phyloP scores from a whole-genome alignment of 345 rosid species.

The Camelina neglecta region DNA sequence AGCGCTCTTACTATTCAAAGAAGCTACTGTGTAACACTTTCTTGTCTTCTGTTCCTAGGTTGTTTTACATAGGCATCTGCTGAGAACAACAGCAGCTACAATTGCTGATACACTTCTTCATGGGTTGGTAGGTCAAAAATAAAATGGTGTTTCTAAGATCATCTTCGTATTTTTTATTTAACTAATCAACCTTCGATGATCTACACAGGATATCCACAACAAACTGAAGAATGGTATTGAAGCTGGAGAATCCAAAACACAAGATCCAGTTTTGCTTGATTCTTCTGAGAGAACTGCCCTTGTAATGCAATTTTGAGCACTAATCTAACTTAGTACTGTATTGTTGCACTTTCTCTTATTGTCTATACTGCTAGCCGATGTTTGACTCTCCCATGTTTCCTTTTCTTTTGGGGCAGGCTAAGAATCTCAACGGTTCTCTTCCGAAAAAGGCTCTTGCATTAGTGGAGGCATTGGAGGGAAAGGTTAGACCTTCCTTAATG shows the following conservation, averaged over 20 bases:
- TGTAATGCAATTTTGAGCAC: constrained; percentile 53
- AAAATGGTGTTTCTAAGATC: constrained; percentile 16
- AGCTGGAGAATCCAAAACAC: constrained; percentile 63
- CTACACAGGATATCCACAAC: constrained; percentile 67
- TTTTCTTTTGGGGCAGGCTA: constrained; percentile 63
- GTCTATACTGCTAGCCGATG: constrained; percentile 4
- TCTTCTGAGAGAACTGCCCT: constrained; percentile 69
- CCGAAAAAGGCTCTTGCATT: constrained; percentile 75
- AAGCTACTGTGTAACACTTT: constrained; percentile 8
- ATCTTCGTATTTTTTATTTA: constrained; percentile 15
- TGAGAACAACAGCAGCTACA: constrained; percentile 80
- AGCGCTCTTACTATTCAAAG: neutral
- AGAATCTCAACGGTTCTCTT: constrained; percentile 70
- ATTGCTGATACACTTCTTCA: constrained; percentile 67
- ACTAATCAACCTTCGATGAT: constrained; percentile 25
- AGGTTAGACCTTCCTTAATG: constrained; percentile 52
- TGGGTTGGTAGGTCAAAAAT: constrained; percentile 63
- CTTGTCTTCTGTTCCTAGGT: constrained; percentile 55
- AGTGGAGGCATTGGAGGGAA: constrained; percentile 87
- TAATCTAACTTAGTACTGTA: neutral
- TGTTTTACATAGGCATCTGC: constrained; percentile 83
- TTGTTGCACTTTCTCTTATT: constrained; percentile 12
- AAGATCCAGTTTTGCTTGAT: constrained; percentile 55
- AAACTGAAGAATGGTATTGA: constrained; percentile 80
- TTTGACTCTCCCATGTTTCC: constrained; percentile 1